A percentile compares a stretch with the other conserved stretches of the same genome.
Evolutionary conservation across 805 yeast genomes (phyloP).

Genomic region (Clavispora fructus): DNA sequence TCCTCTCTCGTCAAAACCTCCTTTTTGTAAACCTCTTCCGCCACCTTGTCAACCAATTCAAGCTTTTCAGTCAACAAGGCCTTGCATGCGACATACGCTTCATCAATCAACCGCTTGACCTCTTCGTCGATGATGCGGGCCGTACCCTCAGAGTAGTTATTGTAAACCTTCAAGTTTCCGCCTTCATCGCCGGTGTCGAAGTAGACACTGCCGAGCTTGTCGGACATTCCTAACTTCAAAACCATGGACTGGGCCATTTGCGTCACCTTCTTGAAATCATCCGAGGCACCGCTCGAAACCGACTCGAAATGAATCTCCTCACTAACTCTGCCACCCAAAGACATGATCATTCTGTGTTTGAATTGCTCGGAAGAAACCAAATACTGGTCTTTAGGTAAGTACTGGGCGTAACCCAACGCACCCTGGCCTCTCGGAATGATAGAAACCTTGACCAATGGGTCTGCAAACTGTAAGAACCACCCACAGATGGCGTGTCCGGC

Average conservation of each 20-base stretch:
- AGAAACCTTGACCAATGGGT: conserved; percentile 90
- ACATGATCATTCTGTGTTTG: conserved; percentile 90
- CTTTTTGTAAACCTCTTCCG: conserved; percentile 63
- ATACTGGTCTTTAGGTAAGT: conserved; percentile 88
- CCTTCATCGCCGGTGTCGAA: conserved; percentile 66
- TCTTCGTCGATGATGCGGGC: conserved; percentile 78
- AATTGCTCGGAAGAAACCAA: conserved; percentile 73
- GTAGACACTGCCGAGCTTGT: conserved; percentile 75
- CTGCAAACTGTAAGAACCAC: conserved; percentile 88
- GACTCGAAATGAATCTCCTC: conserved; percentile 89
- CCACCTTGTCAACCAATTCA: conserved; percentile 62
- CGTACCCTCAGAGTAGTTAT: conserved; percentile 87
- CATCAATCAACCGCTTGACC: conserved; percentile 70
- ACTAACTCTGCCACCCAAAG: conserved; percentile 93
- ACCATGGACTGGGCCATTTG: conserved; percentile 93
- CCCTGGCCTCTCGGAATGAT: conserved; percentile 97
- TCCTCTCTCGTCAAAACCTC: conserved; percentile 81
- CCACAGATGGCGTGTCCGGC: conserved; percentile 99
- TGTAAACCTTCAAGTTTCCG: conserved; percentile 48
- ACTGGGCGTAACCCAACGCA: conserved; percentile 96
- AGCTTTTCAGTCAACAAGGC: conserved; percentile 56
- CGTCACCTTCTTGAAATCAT: conserved; percentile 94
- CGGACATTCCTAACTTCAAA: conserved; percentile 84
- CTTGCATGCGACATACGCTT: conserved; percentile 68
- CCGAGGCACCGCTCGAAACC: conserved; percentile 95